These are phyloP conservation scores for Cadophora sp. DNA, from an alignment of 2,329 filamentous ascomycete genomes.

Conservation along the genomic window DNA sequence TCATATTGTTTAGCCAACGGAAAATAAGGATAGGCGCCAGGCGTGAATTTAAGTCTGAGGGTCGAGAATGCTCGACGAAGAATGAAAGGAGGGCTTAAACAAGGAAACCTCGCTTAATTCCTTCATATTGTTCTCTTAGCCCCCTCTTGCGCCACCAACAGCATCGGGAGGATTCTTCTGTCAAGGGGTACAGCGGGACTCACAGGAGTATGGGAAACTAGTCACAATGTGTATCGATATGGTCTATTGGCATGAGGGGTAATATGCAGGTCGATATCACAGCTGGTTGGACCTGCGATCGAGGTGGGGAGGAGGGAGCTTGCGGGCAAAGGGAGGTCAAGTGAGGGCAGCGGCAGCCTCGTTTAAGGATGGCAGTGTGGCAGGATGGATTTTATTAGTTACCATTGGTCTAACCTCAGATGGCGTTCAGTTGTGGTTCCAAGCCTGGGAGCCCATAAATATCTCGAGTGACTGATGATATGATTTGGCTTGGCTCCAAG, in stretches of 20 bases:
- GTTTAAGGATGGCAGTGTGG: background rate
- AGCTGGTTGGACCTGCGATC: background rate
- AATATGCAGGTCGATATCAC: background rate
- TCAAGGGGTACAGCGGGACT: slow-evolving; percentile 16
- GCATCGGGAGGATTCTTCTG: background rate
- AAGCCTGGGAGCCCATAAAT: background rate
- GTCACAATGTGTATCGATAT: background rate
- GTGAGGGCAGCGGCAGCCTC: slow-evolving; percentile 5
- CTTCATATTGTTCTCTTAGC: slow-evolving; percentile 40
- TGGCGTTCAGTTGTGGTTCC: background rate
- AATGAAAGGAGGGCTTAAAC: slow-evolving; percentile 29
- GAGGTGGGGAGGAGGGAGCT: background rate
- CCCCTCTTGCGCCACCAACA: slow-evolving; percentile 26
- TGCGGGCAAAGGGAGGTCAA: background rate
- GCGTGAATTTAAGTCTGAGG: slow-evolving; percentile 10
- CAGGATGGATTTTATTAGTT: background rate
- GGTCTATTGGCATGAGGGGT: background rate
- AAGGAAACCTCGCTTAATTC: slow-evolving; percentile 26
- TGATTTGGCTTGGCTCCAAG: background rate
- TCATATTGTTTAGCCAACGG: slow-evolving; percentile 33
- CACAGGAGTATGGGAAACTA: slow-evolving; percentile 22
- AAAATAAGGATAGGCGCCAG: slow-evolving; percentile 5
- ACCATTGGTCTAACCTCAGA: background rate
- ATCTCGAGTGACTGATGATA: background rate
- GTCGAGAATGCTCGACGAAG: slow-evolving; percentile 18